phyloP scores from a whole-genome alignment of 2,329 filamentous ascomycete genomes.

The Teratosphaeria viscida region DNA sequence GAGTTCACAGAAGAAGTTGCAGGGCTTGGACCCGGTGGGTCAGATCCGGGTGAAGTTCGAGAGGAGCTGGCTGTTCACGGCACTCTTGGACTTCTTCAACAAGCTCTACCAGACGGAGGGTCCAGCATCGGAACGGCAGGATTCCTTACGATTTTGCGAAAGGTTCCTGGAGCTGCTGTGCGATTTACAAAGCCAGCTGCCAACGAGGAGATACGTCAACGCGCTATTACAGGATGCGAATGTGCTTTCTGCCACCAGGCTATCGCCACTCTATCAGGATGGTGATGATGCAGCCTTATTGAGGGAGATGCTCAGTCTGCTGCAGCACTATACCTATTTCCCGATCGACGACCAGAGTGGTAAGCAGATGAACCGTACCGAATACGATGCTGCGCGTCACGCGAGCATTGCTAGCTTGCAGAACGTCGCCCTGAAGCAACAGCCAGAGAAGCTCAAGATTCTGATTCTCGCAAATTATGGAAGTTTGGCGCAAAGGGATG shows the following conservation, averaged over 20 bases:
- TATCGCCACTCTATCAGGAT: constrained; percentile 69
- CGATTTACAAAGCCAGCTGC: constrained; percentile 85
- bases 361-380: constrained; percentile 57
- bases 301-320: constrained; percentile 67
- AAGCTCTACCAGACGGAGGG: constrained; percentile 49
- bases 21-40: constrained; percentile 67
- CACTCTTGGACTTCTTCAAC: constrained; percentile 72
- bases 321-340: constrained; percentile 81
- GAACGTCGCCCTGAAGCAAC: constrained; percentile 64
- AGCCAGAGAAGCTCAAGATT: constrained; percentile 84
- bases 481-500: constrained; percentile 68
- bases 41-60: constrained; percentile 82
- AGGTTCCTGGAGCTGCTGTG: constrained; percentile 85
- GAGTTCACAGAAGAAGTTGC: constrained; percentile 73
- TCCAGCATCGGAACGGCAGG: constrained; percentile 22
- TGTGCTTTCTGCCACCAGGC: constrained; percentile 61
- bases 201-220: constrained; percentile 89
- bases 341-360: constrained; percentile 86
- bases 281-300: constrained; percentile 61
- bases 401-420: constrained; percentile 68
- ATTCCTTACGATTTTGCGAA: constrained; percentile 74
- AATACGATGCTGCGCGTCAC: constrained; percentile 74
- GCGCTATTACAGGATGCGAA: constrained; percentile 78
- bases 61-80: constrained; percentile 81
- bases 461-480: constrained; percentile 87